Percentiles rank a stretch among this genome's conserved stretches.
Evolutionary conservation across 192 early-diverging fungal species (phyloP).

Genomic region (Backusella tarrabulga): DNA sequence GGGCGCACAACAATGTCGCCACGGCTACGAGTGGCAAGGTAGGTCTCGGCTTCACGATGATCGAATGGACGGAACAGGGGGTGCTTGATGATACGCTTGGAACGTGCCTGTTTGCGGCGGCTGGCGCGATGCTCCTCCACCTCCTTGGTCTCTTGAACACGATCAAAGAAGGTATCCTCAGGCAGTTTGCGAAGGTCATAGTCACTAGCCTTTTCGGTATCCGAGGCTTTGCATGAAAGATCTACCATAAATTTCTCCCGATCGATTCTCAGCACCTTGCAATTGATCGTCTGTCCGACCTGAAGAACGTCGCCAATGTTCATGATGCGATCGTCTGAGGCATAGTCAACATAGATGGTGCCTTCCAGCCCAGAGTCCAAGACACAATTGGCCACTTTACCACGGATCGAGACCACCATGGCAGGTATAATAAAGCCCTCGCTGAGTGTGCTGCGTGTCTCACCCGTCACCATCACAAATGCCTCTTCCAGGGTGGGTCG

Average conservation of each 20-base stretch:
- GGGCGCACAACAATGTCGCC: slow-evolving; percentile 89
- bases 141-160: slow-evolving; percentile 39
- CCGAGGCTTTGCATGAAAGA: slow-evolving; percentile 64
- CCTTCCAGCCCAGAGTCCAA: slow-evolving; percentile 85
- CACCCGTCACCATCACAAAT: slow-evolving; percentile 85
- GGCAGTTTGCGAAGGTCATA: slow-evolving; percentile 42
- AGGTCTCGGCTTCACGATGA: slow-evolving; percentile 70
- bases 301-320: slow-evolving; percentile 58
- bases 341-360: slow-evolving; percentile 66
- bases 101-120: slow-evolving; percentile 34
- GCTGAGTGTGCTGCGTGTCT: slow-evolving; percentile 68
- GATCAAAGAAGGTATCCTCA: slow-evolving; percentile 64
- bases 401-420: slow-evolving; percentile 67
- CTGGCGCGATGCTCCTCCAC: slow-evolving; percentile 29
- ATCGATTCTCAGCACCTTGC: slow-evolving; percentile 80
- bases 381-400: slow-evolving; percentile 71
- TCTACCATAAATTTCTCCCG: slow-evolving; percentile 74
- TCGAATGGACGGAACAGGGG: slow-evolving; percentile 80
- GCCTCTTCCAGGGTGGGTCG: slow-evolving; percentile 57
- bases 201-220: slow-evolving; percentile 47
- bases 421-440: slow-evolving; percentile 69
- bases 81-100: slow-evolving; percentile 73
- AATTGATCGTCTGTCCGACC: slow-evolving; percentile 71
- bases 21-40: slow-evolving; percentile 59
- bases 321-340: slow-evolving; percentile 55